Evolutionary conservation across 139 green algal genomes (phyloP).

Genomic region (Chlamydomonas sphaeroides): DNA sequence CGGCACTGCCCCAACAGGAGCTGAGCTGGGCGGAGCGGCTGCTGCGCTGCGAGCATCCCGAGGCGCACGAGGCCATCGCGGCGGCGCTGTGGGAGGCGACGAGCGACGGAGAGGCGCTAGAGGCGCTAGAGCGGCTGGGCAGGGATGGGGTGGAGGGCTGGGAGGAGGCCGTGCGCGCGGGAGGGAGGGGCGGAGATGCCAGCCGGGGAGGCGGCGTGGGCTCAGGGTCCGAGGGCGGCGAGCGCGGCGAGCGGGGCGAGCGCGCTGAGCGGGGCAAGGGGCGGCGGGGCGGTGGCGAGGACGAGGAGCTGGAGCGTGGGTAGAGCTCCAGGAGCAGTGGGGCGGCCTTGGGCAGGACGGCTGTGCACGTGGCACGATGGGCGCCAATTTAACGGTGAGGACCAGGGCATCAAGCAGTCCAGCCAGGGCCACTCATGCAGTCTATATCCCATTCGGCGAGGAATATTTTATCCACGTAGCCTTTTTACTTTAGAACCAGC

Average conservation of each 20-base stretch:
- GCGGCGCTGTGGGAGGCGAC: slow-evolving; percentile 73
- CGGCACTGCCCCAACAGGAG: slow-evolving; percentile 47
- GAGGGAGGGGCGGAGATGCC: slow-evolving; percentile 2
- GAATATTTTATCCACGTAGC: too few relatives aligned
- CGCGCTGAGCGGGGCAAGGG: not conserved
- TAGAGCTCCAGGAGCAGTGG: too few relatives aligned
- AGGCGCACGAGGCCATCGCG: slow-evolving; percentile 70
- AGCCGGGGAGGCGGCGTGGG: slow-evolving; percentile 29
- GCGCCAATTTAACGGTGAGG: too few relatives aligned
- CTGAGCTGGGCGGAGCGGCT: slow-evolving; percentile 78
- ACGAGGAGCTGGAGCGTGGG: slow-evolving; percentile 32
- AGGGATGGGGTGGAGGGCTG: slow-evolving; percentile 57
- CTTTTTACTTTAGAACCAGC: too few relatives aligned
- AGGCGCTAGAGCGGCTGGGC: slow-evolving; percentile 56
- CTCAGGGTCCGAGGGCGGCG: not conserved
- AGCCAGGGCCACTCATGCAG: too few relatives aligned
- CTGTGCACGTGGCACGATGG: too few relatives aligned
- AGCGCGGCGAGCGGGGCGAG: not conserved
- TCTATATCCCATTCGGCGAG: too few relatives aligned
- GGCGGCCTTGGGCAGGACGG: too few relatives aligned
- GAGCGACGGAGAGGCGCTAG: slow-evolving; percentile 64
- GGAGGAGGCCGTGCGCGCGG: slow-evolving; percentile 59
- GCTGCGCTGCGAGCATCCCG: slow-evolving; percentile 73
- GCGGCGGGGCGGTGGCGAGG: not conserved
- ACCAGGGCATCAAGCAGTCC: too few relatives aligned